These are phyloP conservation scores for Fusarium cyanostomum DNA, from an alignment of 2,329 filamentous ascomycete genomes.

Conservation along the genomic window DNA sequence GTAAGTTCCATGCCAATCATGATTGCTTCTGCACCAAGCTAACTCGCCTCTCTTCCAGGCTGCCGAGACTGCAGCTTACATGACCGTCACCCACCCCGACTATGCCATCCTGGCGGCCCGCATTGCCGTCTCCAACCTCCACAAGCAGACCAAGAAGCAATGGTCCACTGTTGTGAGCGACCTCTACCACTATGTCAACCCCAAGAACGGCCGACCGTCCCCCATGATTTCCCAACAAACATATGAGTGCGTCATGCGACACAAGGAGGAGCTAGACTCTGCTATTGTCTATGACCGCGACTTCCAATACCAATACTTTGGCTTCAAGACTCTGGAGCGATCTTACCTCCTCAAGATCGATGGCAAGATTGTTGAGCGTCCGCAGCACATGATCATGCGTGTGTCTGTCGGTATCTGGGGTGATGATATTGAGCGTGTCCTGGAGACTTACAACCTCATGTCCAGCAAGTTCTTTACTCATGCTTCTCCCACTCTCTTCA, in stretches of 20 bases:
- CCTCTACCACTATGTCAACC: slow-evolving; percentile 95
- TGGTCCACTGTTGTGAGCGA: slow-evolving; percentile 96
- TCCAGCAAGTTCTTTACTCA: slow-evolving; percentile 99
- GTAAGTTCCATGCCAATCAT: slow-evolving; percentile 64
- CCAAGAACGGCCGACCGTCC: slow-evolving; percentile 82
- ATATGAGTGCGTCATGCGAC: slow-evolving; percentile 93
- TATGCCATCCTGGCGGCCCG: slow-evolving; percentile 98
- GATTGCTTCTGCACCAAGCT: slow-evolving; percentile 4
- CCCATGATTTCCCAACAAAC: slow-evolving; percentile 96
- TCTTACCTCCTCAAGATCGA: slow-evolving; percentile 97
- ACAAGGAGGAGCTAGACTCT: slow-evolving; percentile 97
- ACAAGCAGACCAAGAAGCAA: slow-evolving; percentile 99
- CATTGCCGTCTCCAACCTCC: slow-evolving; percentile 98
- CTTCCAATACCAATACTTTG: slow-evolving; percentile 99
- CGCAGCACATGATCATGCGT: slow-evolving; percentile 99
- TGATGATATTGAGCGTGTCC: slow-evolving; percentile 90
- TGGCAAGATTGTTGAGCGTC: slow-evolving; percentile 95
- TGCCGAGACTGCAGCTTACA: slow-evolving; percentile 98
- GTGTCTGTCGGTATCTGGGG: slow-evolving; percentile 97
- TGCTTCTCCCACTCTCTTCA: slow-evolving; percentile 97
- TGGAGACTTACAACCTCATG: slow-evolving; percentile 99
- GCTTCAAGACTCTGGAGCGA: slow-evolving; percentile 98
- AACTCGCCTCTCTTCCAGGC: slow-evolving; percentile 65
- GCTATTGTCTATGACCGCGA: slow-evolving; percentile 99
- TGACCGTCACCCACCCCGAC: slow-evolving; percentile 99